Evolutionary conservation across 2,329 filamentous ascomycete species (phyloP).

Genomic region (Aspergillus brasiliensis): DNA sequence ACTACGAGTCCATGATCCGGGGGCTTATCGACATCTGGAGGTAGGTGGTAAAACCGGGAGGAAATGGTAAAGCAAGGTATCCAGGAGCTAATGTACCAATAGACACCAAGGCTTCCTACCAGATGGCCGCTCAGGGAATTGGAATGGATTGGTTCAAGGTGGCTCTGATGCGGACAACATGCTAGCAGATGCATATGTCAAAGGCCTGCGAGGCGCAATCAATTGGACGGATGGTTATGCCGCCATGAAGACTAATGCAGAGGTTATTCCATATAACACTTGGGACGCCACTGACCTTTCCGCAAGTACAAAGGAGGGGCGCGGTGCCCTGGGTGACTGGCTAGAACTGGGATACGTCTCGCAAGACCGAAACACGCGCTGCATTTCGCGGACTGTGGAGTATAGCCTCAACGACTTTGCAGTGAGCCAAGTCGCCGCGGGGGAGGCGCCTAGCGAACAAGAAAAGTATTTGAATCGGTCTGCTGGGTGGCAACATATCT

Average conservation of each 20-base stretch:
- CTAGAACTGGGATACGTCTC: conserved; percentile 65
- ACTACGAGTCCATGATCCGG: conserved; percentile 67
- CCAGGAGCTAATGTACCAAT: not conserved
- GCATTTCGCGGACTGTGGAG: conserved; percentile 67
- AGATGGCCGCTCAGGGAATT: conserved; percentile 68
- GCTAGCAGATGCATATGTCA: conserved; percentile 71
- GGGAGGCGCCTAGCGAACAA: conserved; percentile 51
- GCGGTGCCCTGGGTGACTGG: conserved; percentile 71
- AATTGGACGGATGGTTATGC: conserved; percentile 66
- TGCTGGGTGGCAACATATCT: conserved; percentile 72
- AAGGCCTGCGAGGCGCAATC: conserved; percentile 64
- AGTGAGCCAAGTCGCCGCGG: conserved; percentile 54
- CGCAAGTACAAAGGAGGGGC: conserved; percentile 67
- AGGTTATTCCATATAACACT: conserved; percentile 64
- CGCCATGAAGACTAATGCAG: conserved; percentile 68
- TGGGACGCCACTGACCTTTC: conserved; percentile 55
- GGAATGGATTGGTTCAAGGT: conserved; percentile 64
- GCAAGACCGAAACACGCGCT: conserved; percentile 58
- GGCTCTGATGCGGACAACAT: conserved; percentile 73
- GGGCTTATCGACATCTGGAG: conserved; percentile 70
- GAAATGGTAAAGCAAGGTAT: not conserved
- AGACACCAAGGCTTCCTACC: conserved; percentile 60
- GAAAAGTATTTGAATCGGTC: conserved; percentile 64
- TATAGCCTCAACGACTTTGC: conserved; percentile 69
- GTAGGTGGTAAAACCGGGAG: conserved; percentile 29